Conservation (phyloP, 2,329 filamentous ascomycete species). For the Neurospora sp. region DNA sequence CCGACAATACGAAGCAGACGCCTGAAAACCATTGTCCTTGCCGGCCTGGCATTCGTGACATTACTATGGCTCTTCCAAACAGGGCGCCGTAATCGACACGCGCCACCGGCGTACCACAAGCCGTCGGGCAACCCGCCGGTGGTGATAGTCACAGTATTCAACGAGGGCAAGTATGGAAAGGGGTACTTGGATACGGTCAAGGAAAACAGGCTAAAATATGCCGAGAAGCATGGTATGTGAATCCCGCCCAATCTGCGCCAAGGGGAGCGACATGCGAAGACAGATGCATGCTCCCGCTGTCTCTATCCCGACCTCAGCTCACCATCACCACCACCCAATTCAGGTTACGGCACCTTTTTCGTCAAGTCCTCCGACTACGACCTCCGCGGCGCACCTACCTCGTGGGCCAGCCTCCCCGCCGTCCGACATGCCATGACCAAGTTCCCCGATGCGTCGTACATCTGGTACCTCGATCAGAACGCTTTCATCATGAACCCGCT, state of each 20-base stretch:
- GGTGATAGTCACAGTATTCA: constrained; percentile 79
- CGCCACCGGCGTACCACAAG: constrained; percentile 19
- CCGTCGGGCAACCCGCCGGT: constrained; percentile 49
- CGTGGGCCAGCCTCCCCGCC: constrained; percentile 75
- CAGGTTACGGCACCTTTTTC: constrained; percentile 83
- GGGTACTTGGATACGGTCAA: constrained; percentile 64
- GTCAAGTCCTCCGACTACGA: constrained; percentile 69
- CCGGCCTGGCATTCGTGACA: constrained; percentile 43
- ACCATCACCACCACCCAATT: constrained; percentile 1
- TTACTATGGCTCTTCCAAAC: constrained; percentile 51
- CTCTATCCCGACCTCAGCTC: constrained; percentile 3
- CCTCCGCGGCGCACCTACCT: constrained; percentile 46
- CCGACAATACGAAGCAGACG: constrained; percentile 42
- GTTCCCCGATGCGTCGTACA: constrained; percentile 65
- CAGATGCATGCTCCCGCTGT: constrained; percentile 4
- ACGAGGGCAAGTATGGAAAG: constrained; percentile 53
- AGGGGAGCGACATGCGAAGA: background rate
- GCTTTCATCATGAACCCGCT: constrained; percentile 81
- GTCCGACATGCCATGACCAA: constrained; percentile 80
- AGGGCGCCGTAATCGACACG: constrained; percentile 20
- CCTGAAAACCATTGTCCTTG: constrained; percentile 47
- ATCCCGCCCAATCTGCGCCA: background rate
- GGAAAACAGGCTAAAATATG: constrained; percentile 78
- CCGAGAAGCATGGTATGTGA: constrained; percentile 67
- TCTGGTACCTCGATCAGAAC: constrained; percentile 83